Percentiles rank a stretch among this genome's conserved stretches.
Evolutionary conservation across 2,329 filamentous ascomycete species (phyloP).

Genomic region (Ascochyta clinopodiicola): DNA sequence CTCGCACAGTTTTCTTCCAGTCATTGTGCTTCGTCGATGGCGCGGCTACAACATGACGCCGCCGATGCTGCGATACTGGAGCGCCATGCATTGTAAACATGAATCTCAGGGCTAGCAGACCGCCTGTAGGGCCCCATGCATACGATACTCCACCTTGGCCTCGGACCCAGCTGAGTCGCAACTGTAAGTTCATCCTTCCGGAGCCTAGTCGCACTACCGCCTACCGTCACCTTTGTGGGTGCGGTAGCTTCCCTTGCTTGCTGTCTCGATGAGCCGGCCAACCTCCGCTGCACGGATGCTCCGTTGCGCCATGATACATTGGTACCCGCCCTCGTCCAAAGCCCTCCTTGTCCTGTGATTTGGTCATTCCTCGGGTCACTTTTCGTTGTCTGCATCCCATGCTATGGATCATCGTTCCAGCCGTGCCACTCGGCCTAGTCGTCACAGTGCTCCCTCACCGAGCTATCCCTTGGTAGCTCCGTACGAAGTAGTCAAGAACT

Average conservation of each 20-base stretch:
- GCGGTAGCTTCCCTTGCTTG: conserved; percentile 34
- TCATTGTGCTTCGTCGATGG: conserved; percentile 30
- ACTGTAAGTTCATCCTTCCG: conserved; percentile 31
- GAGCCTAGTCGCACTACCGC: conserved; percentile 40
- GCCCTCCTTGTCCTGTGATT: conserved; percentile 42
- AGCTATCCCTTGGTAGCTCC: conserved; percentile 43
- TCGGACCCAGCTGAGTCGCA: conserved; percentile 45
- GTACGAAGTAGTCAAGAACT: conserved; percentile 36
- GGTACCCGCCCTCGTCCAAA: conserved; percentile 43
- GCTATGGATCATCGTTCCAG: conserved; percentile 47
- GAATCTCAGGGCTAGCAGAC: conserved; percentile 38
- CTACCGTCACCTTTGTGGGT: conserved; percentile 37
- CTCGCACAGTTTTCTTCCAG: conserved; percentile 29
- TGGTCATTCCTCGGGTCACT: conserved; percentile 42
- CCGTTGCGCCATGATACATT: conserved; percentile 52
- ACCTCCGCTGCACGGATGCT: conserved; percentile 47
- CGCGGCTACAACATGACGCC: conserved; percentile 45
- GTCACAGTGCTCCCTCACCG: conserved; percentile 46
- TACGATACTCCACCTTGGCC: conserved; percentile 37
- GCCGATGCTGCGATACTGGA: conserved; percentile 19
- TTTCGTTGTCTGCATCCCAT: conserved; percentile 44
- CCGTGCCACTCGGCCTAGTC: conserved; percentile 47
- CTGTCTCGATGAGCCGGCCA: conserved; percentile 36
- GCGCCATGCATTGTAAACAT: conserved; percentile 36
- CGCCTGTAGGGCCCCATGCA: conserved; percentile 43